Evolutionary conservation across 805 yeast genomes (phyloP).

Genomic region (Barnettozyma sucrosica): DNA sequence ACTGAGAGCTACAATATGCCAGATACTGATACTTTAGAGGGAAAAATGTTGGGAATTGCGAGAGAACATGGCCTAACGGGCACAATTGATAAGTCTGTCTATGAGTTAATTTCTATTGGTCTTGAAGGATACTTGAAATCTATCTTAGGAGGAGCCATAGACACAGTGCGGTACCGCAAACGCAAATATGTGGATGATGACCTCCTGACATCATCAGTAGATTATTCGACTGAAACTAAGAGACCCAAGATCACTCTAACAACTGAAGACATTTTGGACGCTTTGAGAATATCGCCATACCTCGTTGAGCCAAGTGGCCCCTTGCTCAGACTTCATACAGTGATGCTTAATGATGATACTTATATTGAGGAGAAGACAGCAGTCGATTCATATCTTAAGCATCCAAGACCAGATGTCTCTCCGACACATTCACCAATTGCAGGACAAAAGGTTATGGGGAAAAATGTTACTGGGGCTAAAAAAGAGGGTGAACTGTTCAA

Average conservation of each 20-base stretch:
- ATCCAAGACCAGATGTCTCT: constrained; percentile 8
- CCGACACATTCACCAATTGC: constrained; percentile 1
- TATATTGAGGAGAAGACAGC: constrained; percentile 22
- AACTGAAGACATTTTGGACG: constrained; percentile 61
- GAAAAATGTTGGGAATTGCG: constrained; percentile 73
- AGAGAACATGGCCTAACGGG: constrained; percentile 89
- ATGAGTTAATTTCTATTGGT: constrained; percentile 76
- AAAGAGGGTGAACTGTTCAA: background rate
- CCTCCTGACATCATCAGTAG: background rate
- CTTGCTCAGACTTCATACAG: constrained; percentile 41
- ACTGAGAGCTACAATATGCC: constrained; percentile 79
- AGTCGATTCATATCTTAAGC: constrained; percentile 17
- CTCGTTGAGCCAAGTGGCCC: constrained; percentile 66
- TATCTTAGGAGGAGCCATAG: constrained; percentile 68
- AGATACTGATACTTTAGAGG: constrained; percentile 61
- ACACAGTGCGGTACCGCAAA: constrained; percentile 58
- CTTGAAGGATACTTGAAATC: constrained; percentile 74
- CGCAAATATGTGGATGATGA: constrained; percentile 35
- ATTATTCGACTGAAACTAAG: background rate
- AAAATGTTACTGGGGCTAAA: background rate
- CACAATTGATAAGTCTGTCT: constrained; percentile 64
- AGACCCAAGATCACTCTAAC: constrained; percentile 41
- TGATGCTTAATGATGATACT: constrained; percentile 49
- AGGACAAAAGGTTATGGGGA: background rate
- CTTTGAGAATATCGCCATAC: constrained; percentile 60